A percentile compares a stretch with the other conserved stretches of the same genome.
These are phyloP conservation scores for Codiaeum variegatum DNA, from an alignment of 441 rosid genomes.

Conservation along the genomic window DNA sequence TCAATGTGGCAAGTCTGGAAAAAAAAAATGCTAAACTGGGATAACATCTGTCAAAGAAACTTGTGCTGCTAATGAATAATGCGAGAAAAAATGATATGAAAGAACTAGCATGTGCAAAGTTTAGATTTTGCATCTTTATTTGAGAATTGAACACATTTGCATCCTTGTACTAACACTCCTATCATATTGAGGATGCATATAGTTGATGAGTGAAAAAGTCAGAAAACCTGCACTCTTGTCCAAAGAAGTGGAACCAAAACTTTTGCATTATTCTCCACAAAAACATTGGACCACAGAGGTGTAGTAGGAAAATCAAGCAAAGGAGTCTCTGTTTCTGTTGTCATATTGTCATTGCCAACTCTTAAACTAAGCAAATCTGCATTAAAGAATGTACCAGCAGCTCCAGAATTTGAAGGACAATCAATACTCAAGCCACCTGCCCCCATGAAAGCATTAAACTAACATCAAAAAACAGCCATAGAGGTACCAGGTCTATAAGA, in stretches of 20 bases:
- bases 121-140: slow-evolving; percentile 5
- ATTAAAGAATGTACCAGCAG: slow-evolving; percentile 96
- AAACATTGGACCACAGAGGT: slow-evolving; percentile 87
- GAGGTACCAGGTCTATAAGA: slow-evolving; percentile 3
- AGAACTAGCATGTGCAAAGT: not conserved
- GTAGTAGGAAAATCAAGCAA: slow-evolving; percentile 86
- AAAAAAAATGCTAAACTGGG: not conserved
- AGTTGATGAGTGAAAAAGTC: slow-evolving; percentile 12
- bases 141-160: not conserved
- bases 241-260: slow-evolving; percentile 93
- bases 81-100: not conserved
- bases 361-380: slow-evolving; percentile 79
- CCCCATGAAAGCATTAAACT: slow-evolving; percentile 23
- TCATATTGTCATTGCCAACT: slow-evolving; percentile 78
- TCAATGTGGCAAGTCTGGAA: not conserved
- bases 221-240: slow-evolving; percentile 92
- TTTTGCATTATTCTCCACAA: slow-evolving; percentile 88
- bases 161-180: not conserved
- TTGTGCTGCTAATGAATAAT: not conserved
- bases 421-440: slow-evolving; percentile 87
- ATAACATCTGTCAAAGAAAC: not conserved
- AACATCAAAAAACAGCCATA: slow-evolving; percentile 7
- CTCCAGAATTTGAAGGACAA: slow-evolving; percentile 89
- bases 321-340: slow-evolving; percentile 94
- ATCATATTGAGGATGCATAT: not conserved